A percentile compares a stretch with the other conserved stretches of the same genome.
Evolutionary conservation across 768 basidiomycete genomes (phyloP).

Genomic region (Gloeopeniophorella convolvens): DNA sequence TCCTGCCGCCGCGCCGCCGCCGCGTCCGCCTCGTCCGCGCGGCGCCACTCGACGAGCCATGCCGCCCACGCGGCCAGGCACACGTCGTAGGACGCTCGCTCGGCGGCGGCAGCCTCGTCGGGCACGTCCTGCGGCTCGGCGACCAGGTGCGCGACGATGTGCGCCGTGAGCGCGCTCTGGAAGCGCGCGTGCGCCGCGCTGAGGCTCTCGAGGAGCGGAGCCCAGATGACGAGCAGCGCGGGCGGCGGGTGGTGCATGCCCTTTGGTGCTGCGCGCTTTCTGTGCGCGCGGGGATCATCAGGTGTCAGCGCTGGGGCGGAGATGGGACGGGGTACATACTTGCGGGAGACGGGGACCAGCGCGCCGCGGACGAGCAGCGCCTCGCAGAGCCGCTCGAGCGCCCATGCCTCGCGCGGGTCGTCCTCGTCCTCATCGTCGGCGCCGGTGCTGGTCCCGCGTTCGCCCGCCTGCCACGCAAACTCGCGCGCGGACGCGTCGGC

Average conservation of each 20-base stretch:
- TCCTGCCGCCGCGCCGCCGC: conserved; percentile 40
- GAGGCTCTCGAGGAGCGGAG: conserved; percentile 54
- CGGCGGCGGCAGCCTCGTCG: conserved; percentile 20
- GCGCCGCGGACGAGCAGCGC: conserved; percentile 62
- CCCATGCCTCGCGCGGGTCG: conserved; percentile 57
- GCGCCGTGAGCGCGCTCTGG: conserved; percentile 39
- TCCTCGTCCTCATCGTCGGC: conserved; percentile 32
- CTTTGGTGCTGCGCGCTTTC: conserved; percentile 46
- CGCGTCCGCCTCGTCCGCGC: conserved; percentile 25
- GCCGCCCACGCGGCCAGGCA: conserved; percentile 66
- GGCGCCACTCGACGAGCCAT: conserved; percentile 49
- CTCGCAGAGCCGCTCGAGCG: conserved; percentile 61
- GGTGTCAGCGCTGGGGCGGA: background rate
- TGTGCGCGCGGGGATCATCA: conserved; percentile 23
- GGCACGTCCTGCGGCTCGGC: conserved; percentile 16
- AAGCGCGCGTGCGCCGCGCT: conserved; percentile 51
- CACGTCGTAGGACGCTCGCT: conserved; percentile 40
- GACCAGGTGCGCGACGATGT: conserved; percentile 36
- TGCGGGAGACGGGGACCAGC: conserved; percentile 78
- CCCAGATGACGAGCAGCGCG: conserved; percentile 57
- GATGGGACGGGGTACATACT: conserved; percentile 39
- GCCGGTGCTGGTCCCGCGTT: conserved; percentile 14
- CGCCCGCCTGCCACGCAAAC: conserved; percentile 40
- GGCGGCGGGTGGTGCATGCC: conserved; percentile 44
- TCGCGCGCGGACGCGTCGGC: conserved; percentile 39